Conservation (phyloP, 176 grass and related monocot species). For the Eleusine coracana region DNA sequence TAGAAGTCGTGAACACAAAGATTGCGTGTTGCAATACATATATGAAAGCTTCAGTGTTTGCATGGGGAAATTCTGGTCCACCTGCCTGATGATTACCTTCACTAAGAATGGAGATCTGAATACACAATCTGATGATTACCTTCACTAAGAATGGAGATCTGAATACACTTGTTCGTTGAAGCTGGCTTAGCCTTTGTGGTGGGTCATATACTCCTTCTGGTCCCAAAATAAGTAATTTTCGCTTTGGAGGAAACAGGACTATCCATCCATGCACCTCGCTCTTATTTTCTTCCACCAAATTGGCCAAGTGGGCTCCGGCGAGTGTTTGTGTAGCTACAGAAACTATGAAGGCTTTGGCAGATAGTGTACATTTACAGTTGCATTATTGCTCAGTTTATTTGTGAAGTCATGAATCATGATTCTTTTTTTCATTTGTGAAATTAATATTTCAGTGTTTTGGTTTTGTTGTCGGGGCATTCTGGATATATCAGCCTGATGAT, state of each 20-base stretch:
- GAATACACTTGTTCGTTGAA: constrained; percentile 12
- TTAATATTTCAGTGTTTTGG: not conserved
- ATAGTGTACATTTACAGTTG: not conserved
- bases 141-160: constrained; percentile 23
- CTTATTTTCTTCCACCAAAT: constrained; percentile 5
- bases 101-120: constrained; percentile 31
- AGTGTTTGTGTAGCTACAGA: constrained; percentile 4
- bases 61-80: not conserved
- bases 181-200: not conserved
- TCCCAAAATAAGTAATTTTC: not conserved
- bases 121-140: constrained; percentile 28
- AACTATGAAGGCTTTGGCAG: constrained; percentile 7
- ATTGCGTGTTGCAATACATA: not conserved
- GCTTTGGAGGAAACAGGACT: not conserved
- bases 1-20: not conserved
- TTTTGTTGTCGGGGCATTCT: not conserved
- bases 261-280: not conserved
- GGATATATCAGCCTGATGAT: constrained; percentile 49
- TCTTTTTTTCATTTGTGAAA: not conserved
- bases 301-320: not conserved
- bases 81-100: constrained; percentile 27
- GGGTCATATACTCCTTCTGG: not conserved
- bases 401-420: not conserved
- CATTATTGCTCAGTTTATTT: not conserved
- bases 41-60: not conserved